Conservation (phyloP, 2,329 filamentous ascomycete genomes). For the Botrytis squamosa region DNA sequence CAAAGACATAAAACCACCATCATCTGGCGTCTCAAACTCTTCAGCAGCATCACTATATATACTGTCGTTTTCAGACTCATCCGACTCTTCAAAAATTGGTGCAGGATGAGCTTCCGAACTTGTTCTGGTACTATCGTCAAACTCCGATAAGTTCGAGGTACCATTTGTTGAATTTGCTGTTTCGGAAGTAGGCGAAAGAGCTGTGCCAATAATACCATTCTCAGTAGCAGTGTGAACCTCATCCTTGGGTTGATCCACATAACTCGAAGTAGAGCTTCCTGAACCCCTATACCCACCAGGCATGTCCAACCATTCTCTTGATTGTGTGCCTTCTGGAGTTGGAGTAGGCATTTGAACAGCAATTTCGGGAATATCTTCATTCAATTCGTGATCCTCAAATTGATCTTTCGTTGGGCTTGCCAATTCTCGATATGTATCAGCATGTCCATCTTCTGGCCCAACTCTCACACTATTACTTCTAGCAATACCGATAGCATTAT, state of each 20-base stretch:
- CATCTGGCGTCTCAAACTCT: conserved; percentile 58
- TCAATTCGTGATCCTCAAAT: conserved; percentile 17
- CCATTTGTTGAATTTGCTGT: conserved; percentile 23
- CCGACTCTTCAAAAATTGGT: conserved; percentile 34
- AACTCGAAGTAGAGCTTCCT: conserved; percentile 36
- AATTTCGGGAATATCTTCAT: conserved; percentile 44
- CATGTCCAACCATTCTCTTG: conserved; percentile 38
- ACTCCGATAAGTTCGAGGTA: conserved; percentile 21
- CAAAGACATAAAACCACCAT: conserved; percentile 68
- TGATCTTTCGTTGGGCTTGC: conserved; percentile 12
- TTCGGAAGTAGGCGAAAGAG: conserved; percentile 14
- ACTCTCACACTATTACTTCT: conserved; percentile 27
- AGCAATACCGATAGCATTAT: conserved; percentile 22
- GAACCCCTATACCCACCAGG: conserved; percentile 58
- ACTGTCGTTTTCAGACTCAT: conserved; percentile 53
- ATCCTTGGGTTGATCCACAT: conserved; percentile 25
- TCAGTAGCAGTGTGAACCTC: conserved; percentile 17
- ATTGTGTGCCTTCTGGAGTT: conserved; percentile 41
- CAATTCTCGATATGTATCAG: conserved; percentile 26
- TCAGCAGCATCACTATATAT: conserved; percentile 78
- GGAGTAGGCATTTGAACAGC: conserved; percentile 49
- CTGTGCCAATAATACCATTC: conserved; percentile 26
- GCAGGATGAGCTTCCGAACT: conserved; percentile 44
- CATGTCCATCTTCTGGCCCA: conserved; percentile 26
- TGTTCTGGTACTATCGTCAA: conserved; percentile 25